Base-by-base conservation (phyloP, 1,284 basidiomycete species). In the Bjerkandera adusta region DNA sequence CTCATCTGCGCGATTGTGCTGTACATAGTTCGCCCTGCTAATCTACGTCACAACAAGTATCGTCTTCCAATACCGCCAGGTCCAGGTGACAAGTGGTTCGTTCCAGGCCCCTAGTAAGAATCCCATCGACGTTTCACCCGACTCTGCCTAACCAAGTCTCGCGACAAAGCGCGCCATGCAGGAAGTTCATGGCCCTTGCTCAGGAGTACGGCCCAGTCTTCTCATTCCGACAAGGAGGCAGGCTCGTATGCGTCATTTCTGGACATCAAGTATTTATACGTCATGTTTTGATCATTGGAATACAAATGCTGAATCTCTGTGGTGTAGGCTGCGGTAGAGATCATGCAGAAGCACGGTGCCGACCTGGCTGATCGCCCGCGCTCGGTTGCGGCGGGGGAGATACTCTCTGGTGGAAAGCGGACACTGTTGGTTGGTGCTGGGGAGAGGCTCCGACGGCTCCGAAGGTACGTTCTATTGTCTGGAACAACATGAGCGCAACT, bases 151-250 rank as follows among this genome's bases (percentile, higher is more conserved):
- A n/a, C n/a, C n/a, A n/a, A n/a, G n/a, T n/a, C n/a, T n/a, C n/a
- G n/a, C n/a, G n/a, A n/a, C n/a, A n/a, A n/a, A n/a, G n/a, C n/a
- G n/a, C n/a, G n/a, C n/a, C n/a, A n/a, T n/a, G n/a, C n/a, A n/a
- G n/a, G 26, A 43, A 39, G 29, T 49, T 44, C 25, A 43, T 26
- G 13, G 57, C 66, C 26, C 68, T 66, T 67, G 63, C 67, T 10
- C 50, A 66, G 30, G 45, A 58, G 45, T 72, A 71, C 46, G 68
- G 68, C 0, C 66, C 70, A 0, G 50, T 72, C 4, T 60, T 68
- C 34, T 65, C 63, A 6, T 57, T 69, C 24, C 58, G 52, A 26
- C 57, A 62, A 35, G 66, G 67, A 20, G 32, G 44, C 3, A 52
- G 59, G 12, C 52, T 60, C 13, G 54, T 66, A n/a, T 56, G 71